A percentile compares a stretch with the other conserved stretches of the same genome.
Conservation (phyloP, 2,329 filamentous ascomycete genomes). For the Aspergillus pseudoglaucus region DNA sequence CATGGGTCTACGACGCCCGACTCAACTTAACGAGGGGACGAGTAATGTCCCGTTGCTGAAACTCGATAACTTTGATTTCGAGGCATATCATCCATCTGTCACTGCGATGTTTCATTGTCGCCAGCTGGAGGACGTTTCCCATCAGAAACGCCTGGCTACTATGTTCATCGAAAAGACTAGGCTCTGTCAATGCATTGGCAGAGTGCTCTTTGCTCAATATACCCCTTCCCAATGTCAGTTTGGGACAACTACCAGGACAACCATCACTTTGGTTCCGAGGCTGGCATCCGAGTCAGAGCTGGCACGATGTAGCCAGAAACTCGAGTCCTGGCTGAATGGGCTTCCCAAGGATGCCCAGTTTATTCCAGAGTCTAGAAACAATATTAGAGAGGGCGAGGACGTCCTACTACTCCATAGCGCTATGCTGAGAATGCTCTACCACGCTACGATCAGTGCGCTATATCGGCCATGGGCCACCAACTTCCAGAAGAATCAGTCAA, state of each 20-base stretch:
- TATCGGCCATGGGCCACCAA: conserved; percentile 80
- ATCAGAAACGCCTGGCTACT: conserved; percentile 68
- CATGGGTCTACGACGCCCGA: conserved; percentile 80
- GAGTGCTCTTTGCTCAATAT: conserved; percentile 81
- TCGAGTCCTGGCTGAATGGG: conserved; percentile 65
- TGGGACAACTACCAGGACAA: conserved; percentile 57
- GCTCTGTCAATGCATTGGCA: conserved; percentile 76
- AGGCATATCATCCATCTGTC: conserved; percentile 58
- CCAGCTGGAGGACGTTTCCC: conserved; percentile 59
- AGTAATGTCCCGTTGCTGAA: conserved; percentile 85
- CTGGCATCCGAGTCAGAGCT: conserved; percentile 73
- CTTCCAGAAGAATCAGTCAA: conserved; percentile 40
- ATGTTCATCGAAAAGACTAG: conserved; percentile 87
- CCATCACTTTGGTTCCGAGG: conserved; percentile 78
- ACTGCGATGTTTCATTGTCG: conserved; percentile 61
- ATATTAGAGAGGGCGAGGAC: conserved; percentile 45
- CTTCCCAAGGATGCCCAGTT: conserved; percentile 67
- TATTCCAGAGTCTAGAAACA: conserved; percentile 53
- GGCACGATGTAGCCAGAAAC: conserved; percentile 65
- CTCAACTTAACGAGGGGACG: conserved; percentile 81
- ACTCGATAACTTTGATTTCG: conserved; percentile 71
- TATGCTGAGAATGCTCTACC: conserved; percentile 85
- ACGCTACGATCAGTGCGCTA: conserved; percentile 79
- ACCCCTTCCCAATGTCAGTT: conserved; percentile 76
- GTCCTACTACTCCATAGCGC: conserved; percentile 62